Evolutionary conservation across 2,329 filamentous ascomycete species (phyloP), one percentile per base, ranked within the genome.

Genomic region (Aspergillus felis): DNA sequence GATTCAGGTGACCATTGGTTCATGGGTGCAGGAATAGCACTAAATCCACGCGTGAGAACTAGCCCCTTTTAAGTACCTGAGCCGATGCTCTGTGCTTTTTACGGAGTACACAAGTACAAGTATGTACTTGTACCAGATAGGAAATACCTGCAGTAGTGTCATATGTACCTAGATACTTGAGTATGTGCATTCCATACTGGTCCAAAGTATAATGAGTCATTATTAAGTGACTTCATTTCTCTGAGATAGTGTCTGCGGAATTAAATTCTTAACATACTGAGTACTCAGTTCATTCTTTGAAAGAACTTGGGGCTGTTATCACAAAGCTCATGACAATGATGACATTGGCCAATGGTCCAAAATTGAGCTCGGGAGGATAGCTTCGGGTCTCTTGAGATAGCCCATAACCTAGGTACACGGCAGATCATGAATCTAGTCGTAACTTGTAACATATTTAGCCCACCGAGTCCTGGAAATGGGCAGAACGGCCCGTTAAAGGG

Each of bases 121-220:
- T 29, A 32, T 17, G 55, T 50, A 44, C 53, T 41, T 53, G 51
- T 61, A 56, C 58, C 57, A 60, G 54, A 61, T 57, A 51, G 58
- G 60, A 64, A 59, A 57, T 54, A 54, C 51, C 57, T 65, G 63
- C 58, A 62, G 60, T 56, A 58, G 60, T 56, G 60, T 56, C 42
- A 17, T 17, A 17, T n/a, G 32, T 38, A 38, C 32, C 41, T 22
- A 24, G n/a, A 20, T 44, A 20, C 22, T 20, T 44, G 22, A 25
- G 44, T 24, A 47, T 47, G 12, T 17, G 32, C 32, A 38, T 38
- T 38, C 32, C 14, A 38, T 47, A 27, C 44, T 27, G 12, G 44
- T 47, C 12, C 22, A 47, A 51, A 14, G 20, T 32, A 51, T 41
- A 41, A 46, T 24, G 32, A 25, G 6, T 53, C n/a, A 53, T 51